phyloP scores from a whole-genome alignment of 805 yeast species.

The Saccharomycopsis sp. region DNA sequence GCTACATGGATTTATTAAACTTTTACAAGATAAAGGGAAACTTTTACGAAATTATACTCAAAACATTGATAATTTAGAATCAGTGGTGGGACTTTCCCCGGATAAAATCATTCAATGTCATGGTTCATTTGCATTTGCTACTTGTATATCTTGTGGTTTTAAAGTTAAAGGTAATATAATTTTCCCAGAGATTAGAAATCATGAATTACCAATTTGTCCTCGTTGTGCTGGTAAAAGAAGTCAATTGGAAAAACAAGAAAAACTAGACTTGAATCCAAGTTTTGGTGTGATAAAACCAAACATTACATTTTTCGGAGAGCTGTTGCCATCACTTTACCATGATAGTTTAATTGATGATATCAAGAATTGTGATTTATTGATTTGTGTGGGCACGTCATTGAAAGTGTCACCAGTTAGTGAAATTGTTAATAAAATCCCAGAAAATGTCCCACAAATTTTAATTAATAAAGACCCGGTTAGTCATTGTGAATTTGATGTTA shows the following conservation, averaged over 20 bases:
- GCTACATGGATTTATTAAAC: constrained; percentile 69
- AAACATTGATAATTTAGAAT: constrained; percentile 82
- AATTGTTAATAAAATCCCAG: constrained; percentile 66
- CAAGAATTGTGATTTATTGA: constrained; percentile 62
- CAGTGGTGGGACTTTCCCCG: constrained; percentile 62
- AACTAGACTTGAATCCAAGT: constrained; percentile 30
- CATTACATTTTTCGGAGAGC: constrained; percentile 87
- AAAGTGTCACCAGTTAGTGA: constrained; percentile 91
- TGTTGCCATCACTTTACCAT: constrained; percentile 66
- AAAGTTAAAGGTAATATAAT: constrained; percentile 60
- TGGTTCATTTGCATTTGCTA: constrained; percentile 85
- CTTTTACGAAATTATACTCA: constrained; percentile 82
- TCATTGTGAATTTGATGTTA: constrained; percentile 75
- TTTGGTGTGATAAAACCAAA: constrained; percentile 88
- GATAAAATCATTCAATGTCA: constrained; percentile 82
- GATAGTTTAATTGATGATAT: constrained; percentile 52
- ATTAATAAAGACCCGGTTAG: constrained; percentile 70
- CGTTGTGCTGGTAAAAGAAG: constrained; percentile 45
- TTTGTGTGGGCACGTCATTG: constrained; percentile 85
- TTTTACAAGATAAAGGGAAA: constrained; percentile 70
- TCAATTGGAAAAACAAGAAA: constrained; percentile 26
- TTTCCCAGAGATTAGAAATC: constrained; percentile 49
- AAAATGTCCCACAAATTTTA: constrained; percentile 73
- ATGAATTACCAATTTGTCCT: constrained; percentile 68
- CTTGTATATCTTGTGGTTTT: constrained; percentile 71